Evolutionary conservation across 2,329 filamentous ascomycete genomes (phyloP), one percentile per base, ranked within the genome.

Genomic region (Rhinocladiella similis): DNA sequence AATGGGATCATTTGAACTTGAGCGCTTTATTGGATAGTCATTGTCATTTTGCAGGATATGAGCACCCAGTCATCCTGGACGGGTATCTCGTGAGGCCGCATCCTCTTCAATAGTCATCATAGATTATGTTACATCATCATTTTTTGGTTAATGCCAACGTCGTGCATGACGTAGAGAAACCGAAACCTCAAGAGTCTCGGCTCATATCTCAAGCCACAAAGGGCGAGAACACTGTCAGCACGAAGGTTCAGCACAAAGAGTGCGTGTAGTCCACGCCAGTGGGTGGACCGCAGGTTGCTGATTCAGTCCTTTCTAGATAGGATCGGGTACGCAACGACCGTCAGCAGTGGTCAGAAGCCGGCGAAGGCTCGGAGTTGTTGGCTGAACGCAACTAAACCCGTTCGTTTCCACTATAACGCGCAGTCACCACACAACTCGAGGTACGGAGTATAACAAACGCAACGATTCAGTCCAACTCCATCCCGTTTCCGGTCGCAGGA

Each of bases 401-500:
- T 41, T 19, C 38, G 14, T 16, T 19, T 5, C 18, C 16, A 41
- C 3, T 13, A 41, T 41, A 29, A 46, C 18, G 42, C 9, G n/a
- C 20, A 35, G 13, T 29, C 18, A 13, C 12, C 19, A 14, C n/a
- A 16, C 43, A 27, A 22, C 43, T 22, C 19, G 22, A 5, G 22
- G 12, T 2, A 27, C 6, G 13, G 27, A 4, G 12, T 35, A 3
- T 33, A 33, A 12, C 29, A 2, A 9, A 12, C 29, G 29, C 29
- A 12, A 10, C 14, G 18, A 13, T 13, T 64, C 57, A 64, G 22
- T 64, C 62, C 14, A 64, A 47, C 20, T 64, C 62, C 62, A 64
- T 64, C 3, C 61, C 61, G n/a, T 54, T 56, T 49, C 55, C 29
- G n/a, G 56, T 45, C 14, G 56, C 55, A 42, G 52, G 46, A 14